phyloP scores from a whole-genome alignment of 805 yeast species.

The Metschnikowia noctiluminum region DNA sequence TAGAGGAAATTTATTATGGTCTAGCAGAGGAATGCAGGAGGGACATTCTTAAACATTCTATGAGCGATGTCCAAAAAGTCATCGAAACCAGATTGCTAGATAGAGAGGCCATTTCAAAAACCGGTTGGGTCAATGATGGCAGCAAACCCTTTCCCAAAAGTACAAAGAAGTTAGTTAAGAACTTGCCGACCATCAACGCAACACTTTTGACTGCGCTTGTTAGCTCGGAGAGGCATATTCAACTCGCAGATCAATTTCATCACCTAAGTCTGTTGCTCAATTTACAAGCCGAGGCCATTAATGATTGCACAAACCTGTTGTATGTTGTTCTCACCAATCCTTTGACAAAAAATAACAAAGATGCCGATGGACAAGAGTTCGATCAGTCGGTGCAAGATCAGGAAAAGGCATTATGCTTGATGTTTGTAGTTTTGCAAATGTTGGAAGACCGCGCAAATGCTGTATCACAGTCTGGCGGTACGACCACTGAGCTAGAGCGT shows the following conservation, averaged over 20 bases:
- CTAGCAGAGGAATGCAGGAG: conserved; percentile 62
- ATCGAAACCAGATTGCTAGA: conserved; percentile 23
- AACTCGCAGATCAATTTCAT: conserved; percentile 21
- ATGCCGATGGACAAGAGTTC: conserved; percentile 75
- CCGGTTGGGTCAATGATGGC: conserved; percentile 30
- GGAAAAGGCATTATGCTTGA: conserved; percentile 58
- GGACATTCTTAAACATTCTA: conserved; percentile 44
- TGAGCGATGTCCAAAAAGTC: conserved; percentile 31
- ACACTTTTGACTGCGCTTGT: conserved; percentile 15
- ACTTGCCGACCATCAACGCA: conserved; percentile 27
- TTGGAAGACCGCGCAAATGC: conserved; percentile 35
- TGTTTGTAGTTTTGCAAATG: conserved; percentile 50
- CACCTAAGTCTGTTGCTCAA: conserved; percentile 39
- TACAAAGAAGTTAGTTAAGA: conserved; percentile 30
- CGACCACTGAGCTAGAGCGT: conserved; percentile 8
- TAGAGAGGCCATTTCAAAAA: conserved; percentile 16
- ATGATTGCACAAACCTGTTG: conserved; percentile 49
- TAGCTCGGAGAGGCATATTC: conserved; percentile 20
- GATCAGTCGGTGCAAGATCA: conserved; percentile 71
- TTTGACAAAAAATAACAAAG: conserved; percentile 40
- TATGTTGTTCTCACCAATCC: conserved; percentile 44
- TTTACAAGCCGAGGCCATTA: conserved; percentile 48
- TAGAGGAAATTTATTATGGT: conserved; percentile 53
- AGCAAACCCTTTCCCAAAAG: conserved; percentile 28
- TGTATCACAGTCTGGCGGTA: conserved; percentile 5